Evolutionary conservation across 1,139 yeast species (phyloP).

Genomic region (Geotrichum citri-aurantii): DNA sequence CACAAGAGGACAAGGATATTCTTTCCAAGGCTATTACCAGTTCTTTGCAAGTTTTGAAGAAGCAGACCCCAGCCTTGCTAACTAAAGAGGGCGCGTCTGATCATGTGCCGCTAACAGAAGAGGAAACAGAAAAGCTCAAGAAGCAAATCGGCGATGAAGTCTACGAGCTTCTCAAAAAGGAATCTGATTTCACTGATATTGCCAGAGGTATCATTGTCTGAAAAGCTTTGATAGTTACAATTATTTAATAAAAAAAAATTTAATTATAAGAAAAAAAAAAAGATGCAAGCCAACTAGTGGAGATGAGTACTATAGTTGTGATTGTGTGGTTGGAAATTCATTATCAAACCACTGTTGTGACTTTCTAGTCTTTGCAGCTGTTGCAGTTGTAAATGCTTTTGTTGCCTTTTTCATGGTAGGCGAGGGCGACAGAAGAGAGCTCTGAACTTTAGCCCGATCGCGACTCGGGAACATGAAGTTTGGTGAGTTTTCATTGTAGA

Average conservation of each 20-base stretch:
- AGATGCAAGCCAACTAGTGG: background rate
- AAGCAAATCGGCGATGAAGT: conserved; percentile 60
- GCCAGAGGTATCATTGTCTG: conserved; percentile 70
- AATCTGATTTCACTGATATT: conserved; percentile 51
- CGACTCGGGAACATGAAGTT: conserved; percentile 7
- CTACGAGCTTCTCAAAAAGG: conserved; percentile 46
- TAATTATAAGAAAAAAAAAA: background rate
- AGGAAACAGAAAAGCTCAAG: conserved; percentile 40
- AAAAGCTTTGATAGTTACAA: background rate
- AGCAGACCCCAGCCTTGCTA: conserved; percentile 23
- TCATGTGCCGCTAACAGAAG: conserved; percentile 16
- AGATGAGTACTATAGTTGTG: conserved; percentile 1
- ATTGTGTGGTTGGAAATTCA: conserved; percentile 12
- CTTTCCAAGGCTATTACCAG: conserved; percentile 30
- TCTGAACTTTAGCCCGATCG: background rate
- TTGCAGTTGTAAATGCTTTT: background rate
- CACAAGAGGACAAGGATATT: conserved; percentile 27
- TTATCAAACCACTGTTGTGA: conserved; percentile 17
- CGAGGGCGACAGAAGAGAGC: background rate
- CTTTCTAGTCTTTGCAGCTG: conserved; percentile 3
- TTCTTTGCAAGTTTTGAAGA: conserved; percentile 31
- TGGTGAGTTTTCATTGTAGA: conserved; percentile 11
- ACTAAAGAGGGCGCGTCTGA: conserved; percentile 20
- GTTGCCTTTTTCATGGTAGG: background rate
- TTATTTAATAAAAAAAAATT: background rate